Percentiles rank a stretch among this genome's conserved stretches.
Evolutionary conservation across 2,329 filamentous ascomycete genomes (phyloP).

Genomic region (Fusarium haematococcum): DNA sequence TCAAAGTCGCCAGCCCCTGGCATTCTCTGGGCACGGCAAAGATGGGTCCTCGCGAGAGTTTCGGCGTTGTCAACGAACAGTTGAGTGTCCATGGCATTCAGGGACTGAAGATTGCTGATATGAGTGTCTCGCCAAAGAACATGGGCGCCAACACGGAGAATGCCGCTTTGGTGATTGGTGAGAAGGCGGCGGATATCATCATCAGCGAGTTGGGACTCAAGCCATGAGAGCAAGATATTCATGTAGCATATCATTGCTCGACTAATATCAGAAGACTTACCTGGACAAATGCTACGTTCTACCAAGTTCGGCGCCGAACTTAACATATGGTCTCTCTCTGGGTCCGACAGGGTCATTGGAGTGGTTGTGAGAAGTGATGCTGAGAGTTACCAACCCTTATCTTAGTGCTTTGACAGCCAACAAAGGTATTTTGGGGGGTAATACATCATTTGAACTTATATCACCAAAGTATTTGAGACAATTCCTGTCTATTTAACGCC

Average conservation of each 20-base stretch:
- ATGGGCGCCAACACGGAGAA: constrained; percentile 61
- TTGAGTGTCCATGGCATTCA: constrained; percentile 48
- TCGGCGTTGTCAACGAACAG: neutral
- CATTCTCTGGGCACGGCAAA: neutral
- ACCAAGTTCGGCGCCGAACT: neutral
- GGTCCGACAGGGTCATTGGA: neutral
- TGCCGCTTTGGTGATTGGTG: constrained; percentile 60
- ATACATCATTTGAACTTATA: too few species aligned
- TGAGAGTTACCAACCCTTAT: neutral
- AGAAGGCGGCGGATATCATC: constrained; percentile 57
- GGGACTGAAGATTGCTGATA: constrained; percentile 54
- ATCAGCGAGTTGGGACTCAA: constrained; percentile 23
- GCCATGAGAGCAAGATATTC: neutral
- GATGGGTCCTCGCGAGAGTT: neutral
- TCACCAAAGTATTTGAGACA: neutral
- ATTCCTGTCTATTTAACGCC: neutral
- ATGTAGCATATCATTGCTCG: neutral
- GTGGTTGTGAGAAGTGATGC: neutral
- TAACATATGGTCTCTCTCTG: neutral
- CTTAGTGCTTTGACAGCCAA: neutral
- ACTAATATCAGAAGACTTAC: neutral
- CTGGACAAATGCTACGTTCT: neutral
- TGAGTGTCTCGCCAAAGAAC: constrained; percentile 52
- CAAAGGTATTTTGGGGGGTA: neutral
- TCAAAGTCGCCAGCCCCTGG: neutral